These are phyloP conservation scores for Saturnispora mendoncae DNA, from an alignment of 805 yeast genomes.

Conservation along the genomic window DNA sequence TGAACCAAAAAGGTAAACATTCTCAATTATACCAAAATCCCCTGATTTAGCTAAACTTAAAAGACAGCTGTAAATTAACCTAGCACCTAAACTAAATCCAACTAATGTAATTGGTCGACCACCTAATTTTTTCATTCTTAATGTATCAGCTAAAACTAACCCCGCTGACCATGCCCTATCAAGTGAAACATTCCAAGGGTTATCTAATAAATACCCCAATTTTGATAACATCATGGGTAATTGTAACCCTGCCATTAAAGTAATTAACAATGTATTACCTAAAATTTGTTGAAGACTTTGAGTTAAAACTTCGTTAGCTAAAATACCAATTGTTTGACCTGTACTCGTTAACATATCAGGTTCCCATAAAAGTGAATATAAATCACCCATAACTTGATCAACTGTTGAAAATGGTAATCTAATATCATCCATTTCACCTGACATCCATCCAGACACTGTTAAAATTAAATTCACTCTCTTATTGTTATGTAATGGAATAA, in stretches of 20 bases:
- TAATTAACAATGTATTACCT: conserved; percentile 83
- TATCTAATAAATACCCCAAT: conserved; percentile 79
- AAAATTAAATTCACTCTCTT: conserved; percentile 78
- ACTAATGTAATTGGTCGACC: conserved; percentile 85
- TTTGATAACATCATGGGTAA: conserved; percentile 88
- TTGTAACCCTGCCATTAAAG: conserved; percentile 88
- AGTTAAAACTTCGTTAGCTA: conserved; percentile 88
- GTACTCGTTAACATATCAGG: conserved; percentile 94
- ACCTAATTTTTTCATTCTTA: conserved; percentile 81
- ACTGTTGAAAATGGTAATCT: conserved; percentile 92
- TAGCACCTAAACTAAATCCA: conserved; percentile 90
- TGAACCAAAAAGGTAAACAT: conserved; percentile 79
- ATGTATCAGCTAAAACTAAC: conserved; percentile 78
- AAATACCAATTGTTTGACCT: conserved; percentile 91
- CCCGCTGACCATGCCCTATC: conserved; percentile 99
- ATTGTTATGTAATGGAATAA: conserved; percentile 85
- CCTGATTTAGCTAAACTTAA: conserved; percentile 78
- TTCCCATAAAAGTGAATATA: conserved; percentile 90
- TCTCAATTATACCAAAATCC: conserved; percentile 81
- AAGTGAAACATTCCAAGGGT: conserved; percentile 96
- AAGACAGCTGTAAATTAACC: conserved; percentile 84
- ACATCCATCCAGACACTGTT: conserved; percentile 97
- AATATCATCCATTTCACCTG: conserved; percentile 89
- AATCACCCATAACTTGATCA: conserved; percentile 96
- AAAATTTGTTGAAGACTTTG: conserved; percentile 92